Evolutionary conservation across 2,329 filamentous ascomycete genomes (phyloP), one percentile per base, ranked within the genome.

Genomic region (Magnaporthiopsis rhizophila): DNA sequence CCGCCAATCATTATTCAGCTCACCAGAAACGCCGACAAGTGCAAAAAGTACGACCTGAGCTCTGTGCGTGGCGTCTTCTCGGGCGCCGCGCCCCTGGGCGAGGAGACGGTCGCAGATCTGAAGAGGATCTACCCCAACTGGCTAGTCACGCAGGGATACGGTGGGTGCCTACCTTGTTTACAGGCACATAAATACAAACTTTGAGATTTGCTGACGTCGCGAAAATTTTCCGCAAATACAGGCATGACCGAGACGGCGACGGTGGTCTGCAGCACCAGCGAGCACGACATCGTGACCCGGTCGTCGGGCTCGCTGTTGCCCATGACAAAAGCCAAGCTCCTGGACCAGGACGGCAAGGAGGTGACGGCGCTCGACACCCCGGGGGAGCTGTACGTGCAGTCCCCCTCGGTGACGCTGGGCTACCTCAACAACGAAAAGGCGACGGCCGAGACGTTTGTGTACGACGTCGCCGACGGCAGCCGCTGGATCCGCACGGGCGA

Each of bases 371-470:
- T 77, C 68, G 78, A 94, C 66, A 85, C 86, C 59, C 90, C 89
- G 0, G 93, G 93, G 50, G 93, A 97, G 75, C 82, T 97, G 18
- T 81, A 91, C 24, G 84, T 96, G 28, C 90, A 91, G 72, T 86
- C 86, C 0, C 92, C 92, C 0, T 87, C 88, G 0, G 85, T 96
- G 1, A 87, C 90, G 0, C 76, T 97, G 0, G 93, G 93, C 0
- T 97, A 97, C 69, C 78, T 96, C 63, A 89, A 96, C 77, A 96
- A 97, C 71, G 87, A 90, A 59, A 88, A 90, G 71, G 92, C 93
- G 3, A 96, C 88, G 26, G 81, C 83, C 62, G 91, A 96, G 73
- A 95, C 92, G 0, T 97, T 92, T 71, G 72, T 87, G 0, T 78
- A 77, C 66, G 81, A 87, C 62, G 28, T 30, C 28, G 28, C 28